phyloP scores from a whole-genome alignment of 805 yeast genomes.

The Sugiyamaella lignohabitans region DNA sequence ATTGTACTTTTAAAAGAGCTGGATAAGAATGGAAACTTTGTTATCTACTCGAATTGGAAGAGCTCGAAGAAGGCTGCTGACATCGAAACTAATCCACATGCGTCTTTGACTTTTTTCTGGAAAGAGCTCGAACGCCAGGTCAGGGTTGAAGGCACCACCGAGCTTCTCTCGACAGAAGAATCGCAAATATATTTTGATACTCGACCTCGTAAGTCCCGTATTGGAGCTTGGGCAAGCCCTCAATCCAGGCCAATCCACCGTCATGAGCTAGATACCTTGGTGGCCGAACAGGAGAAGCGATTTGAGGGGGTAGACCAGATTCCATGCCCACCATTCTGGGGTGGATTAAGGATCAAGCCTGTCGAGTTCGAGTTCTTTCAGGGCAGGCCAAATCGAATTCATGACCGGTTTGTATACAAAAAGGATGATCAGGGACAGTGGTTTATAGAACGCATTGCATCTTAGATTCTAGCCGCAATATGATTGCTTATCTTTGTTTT shows the following conservation, averaged over 20 bases:
- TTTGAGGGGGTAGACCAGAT: constrained; percentile 59
- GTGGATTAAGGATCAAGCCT: constrained; percentile 85
- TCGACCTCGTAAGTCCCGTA: constrained; percentile 85
- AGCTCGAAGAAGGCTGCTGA: constrained; percentile 77
- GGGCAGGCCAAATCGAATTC: constrained; percentile 83
- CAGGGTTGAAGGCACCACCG: constrained; percentile 81
- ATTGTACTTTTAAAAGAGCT: constrained; percentile 84
- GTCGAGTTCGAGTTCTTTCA: constrained; percentile 96
- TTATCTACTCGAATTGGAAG: constrained; percentile 88
- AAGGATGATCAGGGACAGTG: constrained; percentile 51
- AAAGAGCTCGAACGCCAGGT: constrained; percentile 85
- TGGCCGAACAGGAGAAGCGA: constrained; percentile 43
- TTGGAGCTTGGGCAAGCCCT: constrained; percentile 97
- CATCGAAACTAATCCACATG: constrained; percentile 63
- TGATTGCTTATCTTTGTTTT: no score
- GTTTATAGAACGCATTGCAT: constrained; percentile 66
- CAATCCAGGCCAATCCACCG: constrained; percentile 66
- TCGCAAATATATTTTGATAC: constrained; percentile 73
- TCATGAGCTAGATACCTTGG: constrained; percentile 53
- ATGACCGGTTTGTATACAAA: constrained; percentile 75
- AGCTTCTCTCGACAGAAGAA: constrained; percentile 64
- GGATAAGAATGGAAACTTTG: constrained; percentile 68
- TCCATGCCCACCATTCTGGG: constrained; percentile 94
- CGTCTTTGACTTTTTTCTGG: constrained; percentile 89
- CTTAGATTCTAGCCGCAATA: constrained; percentile 34